Base-by-base conservation (phyloP, 768 basidiomycete species). In the Trametes meyenii region DNA sequence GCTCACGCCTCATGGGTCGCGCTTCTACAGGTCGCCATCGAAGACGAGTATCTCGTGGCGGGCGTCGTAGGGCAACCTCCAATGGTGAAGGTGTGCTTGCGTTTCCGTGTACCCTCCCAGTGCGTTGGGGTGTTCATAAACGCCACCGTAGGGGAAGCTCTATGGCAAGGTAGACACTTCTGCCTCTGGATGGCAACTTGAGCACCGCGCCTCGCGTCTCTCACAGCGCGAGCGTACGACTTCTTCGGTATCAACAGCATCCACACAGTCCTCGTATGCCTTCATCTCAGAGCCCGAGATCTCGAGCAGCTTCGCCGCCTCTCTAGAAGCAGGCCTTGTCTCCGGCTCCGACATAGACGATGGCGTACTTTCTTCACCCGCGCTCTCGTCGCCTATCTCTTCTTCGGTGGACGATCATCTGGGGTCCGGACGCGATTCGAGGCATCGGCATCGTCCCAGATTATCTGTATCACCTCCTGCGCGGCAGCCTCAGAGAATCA, bases 251-350 rank as follows among this genome's bases (percentile, higher is more conserved):
- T 92, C 90, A 10, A 89, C 89, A 1, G 76, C 86, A 0, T 92
- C 90, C 3, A 89, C 89, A 0, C 89, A 85, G 29, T 93, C 91
- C 19, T 93, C 91, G 0, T 93, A 86, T 67, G 90, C 91, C 4
- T 81, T 91, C 58, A 79, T 93, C 10, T 92, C 91, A n/a, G 91
- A 93, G 66, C 85, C 85, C 2, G 91, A 93, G 65, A 88, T 92
- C 53, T 90, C 90, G 5, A 92, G 89, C 74, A 90, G 88, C 71
- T 92, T 92, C 65, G 89, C 89, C 1, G 90, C 89, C 6, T 92
- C 90, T 29, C 80, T 92, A 3, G 91, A 90, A 69, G 88, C 88
- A 65, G 86, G 79, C 14, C 86, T 85, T 26, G 80, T 81, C 12
- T 92, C 91, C 23, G 57, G 62, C 21, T 63, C 62, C 5, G 91